phyloP scores from a whole-genome alignment of 1,284 basidiomycete species.

The Trichosporon coremiiforme region DNA sequence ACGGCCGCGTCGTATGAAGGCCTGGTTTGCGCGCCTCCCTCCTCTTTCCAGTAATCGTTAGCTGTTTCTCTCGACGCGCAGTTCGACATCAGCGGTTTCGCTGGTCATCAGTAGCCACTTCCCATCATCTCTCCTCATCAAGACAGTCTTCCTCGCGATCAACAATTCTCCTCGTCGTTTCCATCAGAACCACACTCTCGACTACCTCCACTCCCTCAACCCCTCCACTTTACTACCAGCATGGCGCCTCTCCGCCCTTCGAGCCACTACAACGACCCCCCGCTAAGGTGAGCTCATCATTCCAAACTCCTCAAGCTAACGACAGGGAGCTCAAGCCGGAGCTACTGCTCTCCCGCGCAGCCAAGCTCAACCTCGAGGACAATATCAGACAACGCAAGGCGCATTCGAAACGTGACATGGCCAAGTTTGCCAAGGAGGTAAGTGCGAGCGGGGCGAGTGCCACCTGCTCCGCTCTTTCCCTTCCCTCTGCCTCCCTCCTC shows the following conservation, averaged over 20 bases:
- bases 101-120: no score
- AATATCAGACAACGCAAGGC: constrained; percentile 22
- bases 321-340: neutral
- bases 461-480: no score
- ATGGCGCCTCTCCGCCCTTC: constrained; percentile 10
- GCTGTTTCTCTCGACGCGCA: neutral
- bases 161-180: neutral
- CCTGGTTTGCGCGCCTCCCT: neutral
- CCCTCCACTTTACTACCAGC: neutral
- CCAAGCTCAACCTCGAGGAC: neutral
- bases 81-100: no score
- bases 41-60: neutral
- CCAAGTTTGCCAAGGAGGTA: constrained; percentile 31
- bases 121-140: neutral
- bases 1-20: constrained; percentile 2
- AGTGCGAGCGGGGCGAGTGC: constrained; percentile 11
- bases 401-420: constrained; percentile 28
- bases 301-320: neutral
- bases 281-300: neutral
- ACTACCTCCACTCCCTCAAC: neutral
- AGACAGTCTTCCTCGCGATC: neutral
- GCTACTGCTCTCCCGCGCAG: neutral
- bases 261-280: neutral
- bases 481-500: neutral
- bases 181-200: neutral